Conservation (phyloP, 768 basidiomycete genomes). For the Cyclocybe cylindracea region DNA sequence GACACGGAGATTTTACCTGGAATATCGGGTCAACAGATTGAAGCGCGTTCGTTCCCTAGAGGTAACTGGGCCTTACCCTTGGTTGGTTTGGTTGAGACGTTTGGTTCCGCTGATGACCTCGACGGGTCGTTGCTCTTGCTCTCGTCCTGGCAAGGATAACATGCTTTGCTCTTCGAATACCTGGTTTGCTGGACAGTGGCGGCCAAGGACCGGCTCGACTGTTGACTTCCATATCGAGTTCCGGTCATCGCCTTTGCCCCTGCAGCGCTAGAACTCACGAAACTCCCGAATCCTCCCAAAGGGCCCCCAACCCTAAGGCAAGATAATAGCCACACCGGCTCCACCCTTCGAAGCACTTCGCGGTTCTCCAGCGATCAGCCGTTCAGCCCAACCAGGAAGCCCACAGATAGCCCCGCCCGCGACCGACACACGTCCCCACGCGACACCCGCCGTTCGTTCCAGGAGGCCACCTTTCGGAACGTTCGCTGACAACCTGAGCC, state of each 20-base stretch:
- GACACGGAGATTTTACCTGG: conserved; percentile 44
- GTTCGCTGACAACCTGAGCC: no score
- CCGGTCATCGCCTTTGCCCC: neutral
- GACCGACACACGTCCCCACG: conserved; percentile 65
- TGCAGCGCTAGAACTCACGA: conserved; percentile 48
- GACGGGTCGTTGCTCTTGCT: conserved; percentile 25
- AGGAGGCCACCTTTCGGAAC: conserved; percentile 67
- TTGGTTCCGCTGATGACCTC: conserved; percentile 65
- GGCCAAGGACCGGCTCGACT: conserved; percentile 88
- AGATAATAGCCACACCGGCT: conserved; percentile 34
- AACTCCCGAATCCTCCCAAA: conserved; percentile 70
- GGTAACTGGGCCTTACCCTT: conserved; percentile 50
- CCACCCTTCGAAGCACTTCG: conserved; percentile 46
- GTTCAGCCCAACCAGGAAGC: conserved; percentile 55
- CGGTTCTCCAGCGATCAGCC: no score
- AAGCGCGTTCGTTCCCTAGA: no score
- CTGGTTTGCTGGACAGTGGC: conserved; percentile 84
- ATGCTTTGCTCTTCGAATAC: conserved; percentile 62
- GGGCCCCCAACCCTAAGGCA: conserved; percentile 60
- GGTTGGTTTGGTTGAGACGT: conserved; percentile 82
- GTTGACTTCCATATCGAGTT: conserved; percentile 6
- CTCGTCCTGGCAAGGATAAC: conserved; percentile 65
- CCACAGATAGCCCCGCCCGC: conserved; percentile 76
- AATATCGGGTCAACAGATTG: no score
- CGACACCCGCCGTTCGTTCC: conserved; percentile 94